Conservation (phyloP, 306 rosid genomes). For the Ormosia emarginata region DNA sequence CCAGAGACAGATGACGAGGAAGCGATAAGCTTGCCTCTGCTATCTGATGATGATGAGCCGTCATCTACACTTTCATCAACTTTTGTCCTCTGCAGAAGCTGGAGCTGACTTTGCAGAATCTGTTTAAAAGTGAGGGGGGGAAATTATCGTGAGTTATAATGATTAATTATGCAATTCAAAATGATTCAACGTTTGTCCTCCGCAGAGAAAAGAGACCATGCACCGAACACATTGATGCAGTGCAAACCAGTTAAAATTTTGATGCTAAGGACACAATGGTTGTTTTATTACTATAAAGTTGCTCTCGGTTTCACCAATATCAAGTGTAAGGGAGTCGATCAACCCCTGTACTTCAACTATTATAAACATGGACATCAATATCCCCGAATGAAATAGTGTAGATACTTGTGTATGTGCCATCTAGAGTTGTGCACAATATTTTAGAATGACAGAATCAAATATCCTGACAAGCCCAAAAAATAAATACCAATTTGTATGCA, state of each 20-base stretch:
- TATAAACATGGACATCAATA: not conserved
- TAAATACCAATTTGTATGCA: not conserved
- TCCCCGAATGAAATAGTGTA: not conserved
- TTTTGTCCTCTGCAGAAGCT: conserved; percentile 45
- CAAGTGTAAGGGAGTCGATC: not conserved
- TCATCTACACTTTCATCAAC: conserved; percentile 29
- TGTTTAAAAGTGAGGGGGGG: not conserved
- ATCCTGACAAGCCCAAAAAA: not conserved
- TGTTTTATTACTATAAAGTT: not conserved
- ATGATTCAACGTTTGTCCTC: too few species aligned
- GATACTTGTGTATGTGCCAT: not conserved
- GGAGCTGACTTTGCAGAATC: conserved; percentile 66
- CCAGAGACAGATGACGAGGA: conserved; percentile 32
- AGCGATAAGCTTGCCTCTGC: conserved; percentile 53
- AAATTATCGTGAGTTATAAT: not conserved
- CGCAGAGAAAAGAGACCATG: not conserved
- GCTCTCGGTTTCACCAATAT: not conserved
- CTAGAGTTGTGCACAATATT: not conserved
- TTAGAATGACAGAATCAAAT: not conserved
- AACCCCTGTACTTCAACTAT: not conserved
- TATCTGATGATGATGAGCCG: conserved; percentile 33
- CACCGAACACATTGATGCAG: not conserved
- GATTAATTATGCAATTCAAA: not conserved
- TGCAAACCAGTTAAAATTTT: not conserved
- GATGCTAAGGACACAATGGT: not conserved